These are phyloP conservation scores for Punctularia strigosozonata DNA, from an alignment of 768 basidiomycete species.

Conservation along the genomic window DNA sequence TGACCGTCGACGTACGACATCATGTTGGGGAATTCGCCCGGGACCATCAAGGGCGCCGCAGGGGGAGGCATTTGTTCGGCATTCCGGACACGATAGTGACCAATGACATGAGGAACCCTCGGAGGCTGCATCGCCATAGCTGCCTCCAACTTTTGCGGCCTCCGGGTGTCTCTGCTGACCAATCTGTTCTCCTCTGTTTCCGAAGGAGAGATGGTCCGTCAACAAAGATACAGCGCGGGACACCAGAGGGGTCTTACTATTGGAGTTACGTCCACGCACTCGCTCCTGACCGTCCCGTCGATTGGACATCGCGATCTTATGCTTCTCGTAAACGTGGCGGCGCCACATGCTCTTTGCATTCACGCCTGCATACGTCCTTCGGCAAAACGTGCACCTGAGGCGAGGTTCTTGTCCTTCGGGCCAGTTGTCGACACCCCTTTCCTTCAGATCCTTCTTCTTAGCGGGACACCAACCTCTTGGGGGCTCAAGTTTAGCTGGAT, in stretches of 20 bases:
- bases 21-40: too few species aligned
- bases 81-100: too few species aligned
- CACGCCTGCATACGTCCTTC: conserved; percentile 74
- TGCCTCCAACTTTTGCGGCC: too few species aligned
- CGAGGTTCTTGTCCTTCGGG: conserved; percentile 74
- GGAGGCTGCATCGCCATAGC: too few species aligned
- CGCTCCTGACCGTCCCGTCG: conserved; percentile 61
- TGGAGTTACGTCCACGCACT: conserved; percentile 49
- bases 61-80: too few species aligned
- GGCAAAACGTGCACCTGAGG: conserved; percentile 74
- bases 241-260: conserved; percentile 36
- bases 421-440: conserved; percentile 58
- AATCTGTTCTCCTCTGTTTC: too few species aligned
- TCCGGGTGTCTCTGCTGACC: too few species aligned
- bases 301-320: conserved; percentile 85
- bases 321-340: conserved; percentile 80
- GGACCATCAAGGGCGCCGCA: too few species aligned
- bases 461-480: conserved; percentile 80
- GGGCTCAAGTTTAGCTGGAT: conserved; percentile 70
- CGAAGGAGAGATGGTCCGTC: too few species aligned
- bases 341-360: conserved; percentile 92
- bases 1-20: too few species aligned
- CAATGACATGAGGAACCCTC: too few species aligned
- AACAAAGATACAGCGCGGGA: too few species aligned
- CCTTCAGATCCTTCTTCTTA: conserved; percentile 72